phyloP scores from a whole-genome alignment of 2,329 filamentous ascomycete genomes.

The Diaporthe ampelina region DNA sequence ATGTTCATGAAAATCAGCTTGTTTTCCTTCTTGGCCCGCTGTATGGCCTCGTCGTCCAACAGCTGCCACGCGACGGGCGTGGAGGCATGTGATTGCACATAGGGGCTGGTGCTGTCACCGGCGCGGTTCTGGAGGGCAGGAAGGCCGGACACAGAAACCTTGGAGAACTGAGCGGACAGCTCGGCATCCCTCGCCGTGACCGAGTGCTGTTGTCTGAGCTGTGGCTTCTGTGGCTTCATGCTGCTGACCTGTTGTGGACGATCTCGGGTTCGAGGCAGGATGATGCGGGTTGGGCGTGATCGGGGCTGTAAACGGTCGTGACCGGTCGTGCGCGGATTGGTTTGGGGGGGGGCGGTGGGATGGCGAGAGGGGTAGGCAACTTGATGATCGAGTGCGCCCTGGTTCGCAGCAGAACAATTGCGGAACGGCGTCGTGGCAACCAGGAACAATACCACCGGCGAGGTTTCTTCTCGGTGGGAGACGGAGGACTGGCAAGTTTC shows the following conservation, averaged over 20 bases:
- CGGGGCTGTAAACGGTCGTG: background rate
- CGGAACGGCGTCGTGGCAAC: background rate
- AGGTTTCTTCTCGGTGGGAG: background rate
- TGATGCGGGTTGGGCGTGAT: background rate
- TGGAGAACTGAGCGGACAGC: conserved; percentile 41
- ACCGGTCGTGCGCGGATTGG: background rate
- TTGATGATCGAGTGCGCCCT: conserved; percentile 9
- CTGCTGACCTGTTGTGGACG: conserved; percentile 42
- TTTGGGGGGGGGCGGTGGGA: background rate
- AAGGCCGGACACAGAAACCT: conserved; percentile 37
- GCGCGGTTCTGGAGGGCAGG: conserved; percentile 55
- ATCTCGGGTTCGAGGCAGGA: background rate
- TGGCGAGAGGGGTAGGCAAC: background rate
- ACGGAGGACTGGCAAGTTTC: background rate
- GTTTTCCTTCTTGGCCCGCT: conserved; percentile 83
- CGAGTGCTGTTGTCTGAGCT: conserved; percentile 46
- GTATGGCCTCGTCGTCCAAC: conserved; percentile 82
- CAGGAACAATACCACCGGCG: background rate
- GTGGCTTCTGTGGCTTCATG: conserved; percentile 52
- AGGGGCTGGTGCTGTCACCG: conserved; percentile 62
- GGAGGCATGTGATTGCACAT: conserved; percentile 79
- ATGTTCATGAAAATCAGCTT: conserved; percentile 94
- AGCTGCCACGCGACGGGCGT: conserved; percentile 95
- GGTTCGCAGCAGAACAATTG: background rate
- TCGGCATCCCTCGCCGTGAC: conserved; percentile 38